Evolutionary conservation across 805 yeast species (phyloP).

Genomic region (Candida coleopterorum): DNA sequence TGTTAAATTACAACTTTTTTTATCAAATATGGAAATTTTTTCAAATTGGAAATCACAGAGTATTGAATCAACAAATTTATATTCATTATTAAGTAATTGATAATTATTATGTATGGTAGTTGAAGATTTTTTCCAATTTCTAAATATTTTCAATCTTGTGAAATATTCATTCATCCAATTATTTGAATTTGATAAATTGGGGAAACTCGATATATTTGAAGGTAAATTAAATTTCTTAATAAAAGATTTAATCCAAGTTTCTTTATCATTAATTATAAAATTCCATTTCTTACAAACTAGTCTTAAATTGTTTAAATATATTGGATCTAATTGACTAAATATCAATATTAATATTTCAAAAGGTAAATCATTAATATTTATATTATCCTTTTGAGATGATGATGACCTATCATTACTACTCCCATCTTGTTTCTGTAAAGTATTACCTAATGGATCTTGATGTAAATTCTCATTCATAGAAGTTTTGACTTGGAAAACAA

Average conservation of each 20-base stretch:
- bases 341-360: conserved; percentile 42
- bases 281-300: conserved; percentile 49
- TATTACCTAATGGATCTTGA: conserved; percentile 1
- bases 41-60: conserved; percentile 20
- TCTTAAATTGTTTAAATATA: conserved; percentile 35
- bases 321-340: conserved; percentile 43
- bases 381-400: neutral
- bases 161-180: conserved; percentile 47
- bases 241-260: conserved; percentile 47
- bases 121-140: conserved; percentile 40
- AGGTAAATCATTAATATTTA: conserved; percentile 37
- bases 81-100: conserved; percentile 25
- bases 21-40: conserved; percentile 25
- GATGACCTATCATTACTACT: neutral
- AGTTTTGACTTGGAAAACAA: too few relatives aligned
- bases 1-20: conserved; percentile 24
- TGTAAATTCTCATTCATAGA: neutral
- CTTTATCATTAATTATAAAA: conserved; percentile 37
- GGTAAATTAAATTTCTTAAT: conserved; percentile 32
- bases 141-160: conserved; percentile 27
- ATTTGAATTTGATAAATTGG: conserved; percentile 40
- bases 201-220: conserved; percentile 23
- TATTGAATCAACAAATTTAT: conserved; percentile 17
- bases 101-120: conserved; percentile 23
- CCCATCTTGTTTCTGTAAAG: neutral